These are phyloP conservation scores for Helianthus tuberosus DNA, from an alignment of 129 eudicot species.

Conservation along the genomic window DNA sequence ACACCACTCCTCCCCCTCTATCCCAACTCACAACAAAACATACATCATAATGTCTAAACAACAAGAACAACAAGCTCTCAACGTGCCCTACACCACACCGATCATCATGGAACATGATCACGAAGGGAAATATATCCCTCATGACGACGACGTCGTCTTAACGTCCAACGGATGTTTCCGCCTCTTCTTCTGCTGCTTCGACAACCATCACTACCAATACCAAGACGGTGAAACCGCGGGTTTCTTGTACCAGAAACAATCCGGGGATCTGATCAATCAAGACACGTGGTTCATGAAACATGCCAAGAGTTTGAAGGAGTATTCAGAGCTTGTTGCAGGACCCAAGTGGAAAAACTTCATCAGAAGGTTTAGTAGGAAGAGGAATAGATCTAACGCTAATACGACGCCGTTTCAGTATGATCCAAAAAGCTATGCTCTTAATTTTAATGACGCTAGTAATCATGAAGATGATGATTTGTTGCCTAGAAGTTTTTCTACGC, in stretches of 20 bases:
- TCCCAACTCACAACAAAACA: slow-evolving; percentile 7
- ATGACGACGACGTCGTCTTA: slow-evolving; percentile 9
- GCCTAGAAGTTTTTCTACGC: slow-evolving; percentile 58
- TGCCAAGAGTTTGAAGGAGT: slow-evolving; percentile 55
- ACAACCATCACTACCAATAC: not conserved
- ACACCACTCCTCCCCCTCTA: not conserved
- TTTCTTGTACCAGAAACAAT: slow-evolving; percentile 18
- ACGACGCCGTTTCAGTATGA: slow-evolving; percentile 62
- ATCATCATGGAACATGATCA: slow-evolving; percentile 33
- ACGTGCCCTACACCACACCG: slow-evolving; percentile 23
- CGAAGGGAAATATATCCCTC: slow-evolving; percentile 19
- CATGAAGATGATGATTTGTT: slow-evolving; percentile 52
- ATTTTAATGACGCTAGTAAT: slow-evolving; percentile 53
- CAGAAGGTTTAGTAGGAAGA: slow-evolving; percentile 55
- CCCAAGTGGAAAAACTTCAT: slow-evolving; percentile 93
- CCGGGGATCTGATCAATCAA: slow-evolving; percentile 31
- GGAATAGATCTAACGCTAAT: slow-evolving; percentile 34
- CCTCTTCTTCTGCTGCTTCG: slow-evolving; percentile 46
- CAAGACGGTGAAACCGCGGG: slow-evolving; percentile 33
- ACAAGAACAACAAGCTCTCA: slow-evolving; percentile 19
- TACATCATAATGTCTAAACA: slow-evolving; percentile 24
- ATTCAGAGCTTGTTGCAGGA: slow-evolving; percentile 84
- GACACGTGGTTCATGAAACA: slow-evolving; percentile 60
- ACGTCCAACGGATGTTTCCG: slow-evolving; percentile 39
- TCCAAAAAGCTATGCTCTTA: slow-evolving; percentile 70